phyloP scores from a whole-genome alignment of 305 asterid species.

The Solanum hybrid region DNA sequence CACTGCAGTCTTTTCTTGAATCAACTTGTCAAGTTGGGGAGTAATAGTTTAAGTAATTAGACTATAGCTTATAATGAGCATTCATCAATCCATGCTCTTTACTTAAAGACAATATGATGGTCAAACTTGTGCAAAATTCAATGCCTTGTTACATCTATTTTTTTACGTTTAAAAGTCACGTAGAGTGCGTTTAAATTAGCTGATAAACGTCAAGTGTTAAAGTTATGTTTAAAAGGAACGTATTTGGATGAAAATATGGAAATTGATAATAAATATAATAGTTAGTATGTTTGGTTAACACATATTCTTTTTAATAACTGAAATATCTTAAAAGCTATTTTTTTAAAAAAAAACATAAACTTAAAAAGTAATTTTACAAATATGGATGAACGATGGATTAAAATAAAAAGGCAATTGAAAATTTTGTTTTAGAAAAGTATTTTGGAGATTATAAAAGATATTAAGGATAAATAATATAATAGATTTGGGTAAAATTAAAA shows the following conservation, averaged over 20 bases:
- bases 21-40: background rate
- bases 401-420: background rate
- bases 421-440: background rate
- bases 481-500: background rate
- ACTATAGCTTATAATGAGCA: background rate
- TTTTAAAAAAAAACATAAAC: background rate
- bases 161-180: slow-evolving; percentile 3
- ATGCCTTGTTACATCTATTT: background rate
- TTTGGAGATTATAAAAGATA: background rate
- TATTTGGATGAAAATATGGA: no score
- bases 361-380: background rate
- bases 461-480: background rate
- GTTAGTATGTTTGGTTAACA: background rate
- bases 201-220: background rate
- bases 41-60: background rate
- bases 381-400: background rate
- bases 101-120: background rate
- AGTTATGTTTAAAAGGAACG: background rate
- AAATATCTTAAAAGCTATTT: background rate
- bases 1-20: slow-evolving; percentile 36
- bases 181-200: background rate
- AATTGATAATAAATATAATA: no score
- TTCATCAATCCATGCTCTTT: background rate
- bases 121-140: background rate
- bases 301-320: no score